These are phyloP conservation scores for Botrytis sinoallii DNA, from an alignment of 2,329 filamentous ascomycete genomes.

Conservation along the genomic window DNA sequence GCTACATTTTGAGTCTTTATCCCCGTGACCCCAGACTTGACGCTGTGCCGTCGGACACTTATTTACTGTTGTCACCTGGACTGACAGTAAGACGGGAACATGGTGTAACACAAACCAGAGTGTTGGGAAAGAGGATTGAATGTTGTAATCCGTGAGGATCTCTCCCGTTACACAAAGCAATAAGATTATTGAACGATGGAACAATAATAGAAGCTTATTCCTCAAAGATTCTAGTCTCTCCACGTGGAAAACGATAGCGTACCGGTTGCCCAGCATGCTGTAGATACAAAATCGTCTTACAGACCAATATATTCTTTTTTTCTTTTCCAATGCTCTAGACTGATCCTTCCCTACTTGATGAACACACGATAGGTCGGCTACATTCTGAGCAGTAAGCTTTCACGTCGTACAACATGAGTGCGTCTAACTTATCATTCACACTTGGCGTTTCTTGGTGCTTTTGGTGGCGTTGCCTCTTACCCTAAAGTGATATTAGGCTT, in stretches of 20 bases:
- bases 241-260: conserved; percentile 9
- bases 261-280: not conserved
- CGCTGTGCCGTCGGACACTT: not conserved
- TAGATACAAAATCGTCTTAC: not conserved
- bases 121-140: not conserved
- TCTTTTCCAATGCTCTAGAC: not conserved
- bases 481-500: not conserved
- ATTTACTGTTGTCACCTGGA: not conserved
- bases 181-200: not conserved
- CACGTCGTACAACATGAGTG: not conserved
- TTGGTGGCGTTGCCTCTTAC: not conserved
- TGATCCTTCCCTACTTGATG: not conserved
- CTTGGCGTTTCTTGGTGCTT: not conserved
- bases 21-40: not conserved
- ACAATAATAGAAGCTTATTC: not conserved
- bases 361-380: not conserved
- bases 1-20: not conserved
- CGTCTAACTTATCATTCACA: not conserved
- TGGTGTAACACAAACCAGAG: not conserved
- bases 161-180: not conserved
- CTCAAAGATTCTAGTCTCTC: not conserved
- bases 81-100: not conserved
- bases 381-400: not conserved
- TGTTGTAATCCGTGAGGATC: not conserved
- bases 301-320: not conserved